Base-by-base conservation (phyloP, 225 moss, liverwort and hornwort species). In the Physcomitrium patens region DNA sequence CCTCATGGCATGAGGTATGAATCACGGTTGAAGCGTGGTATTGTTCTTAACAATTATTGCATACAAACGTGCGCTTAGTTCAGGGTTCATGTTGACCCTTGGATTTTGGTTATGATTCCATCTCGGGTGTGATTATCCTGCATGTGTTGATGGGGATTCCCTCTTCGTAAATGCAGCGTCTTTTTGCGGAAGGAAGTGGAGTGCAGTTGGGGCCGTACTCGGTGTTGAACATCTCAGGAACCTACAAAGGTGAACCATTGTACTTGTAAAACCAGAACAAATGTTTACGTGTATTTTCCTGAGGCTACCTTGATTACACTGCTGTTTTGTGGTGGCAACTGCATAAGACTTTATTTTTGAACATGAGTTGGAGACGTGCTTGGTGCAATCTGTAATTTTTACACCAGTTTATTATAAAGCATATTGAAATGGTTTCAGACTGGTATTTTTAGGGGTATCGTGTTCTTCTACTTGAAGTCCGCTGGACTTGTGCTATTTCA, bases 151-250 rank as follows among this genome's bases (percentile, higher is more conserved):
- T n/a, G 9, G 53, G 17, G 57, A 19, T 26, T 48, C 23, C 11
- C 42, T 58, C 12, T 79, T 60, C 46, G 62, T 26, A 49, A 64
- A 42, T 84, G 67, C 89, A 91, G 89, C 80, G 84, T 58, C 85
- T 89, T 27, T 86, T 85, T 49, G 82, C 81, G 60, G 89, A 89
- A 65, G 89, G 83, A n/a, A 79, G 79, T 73, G 91, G 89, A 69
- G 83, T 75, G 26, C 67, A 68, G 49, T 81, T 86, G 83, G 91
- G 91, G 12, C 91, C 89, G 4, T 91, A 89, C 62, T 80, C 89
- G n/a, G 86, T 91, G 91, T 66, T 91, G 74, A 91, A 91, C 73
- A 91, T 91, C 15, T 88, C 89, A 8, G 91, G 89, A 37, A 89
- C 91, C 12, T 91, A 89, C 85, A 91, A 91, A 79, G 89, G 91